phyloP scores from a whole-genome alignment of 2,329 filamentous ascomycete species.

The Pseudogymnoascus sp. region DNA sequence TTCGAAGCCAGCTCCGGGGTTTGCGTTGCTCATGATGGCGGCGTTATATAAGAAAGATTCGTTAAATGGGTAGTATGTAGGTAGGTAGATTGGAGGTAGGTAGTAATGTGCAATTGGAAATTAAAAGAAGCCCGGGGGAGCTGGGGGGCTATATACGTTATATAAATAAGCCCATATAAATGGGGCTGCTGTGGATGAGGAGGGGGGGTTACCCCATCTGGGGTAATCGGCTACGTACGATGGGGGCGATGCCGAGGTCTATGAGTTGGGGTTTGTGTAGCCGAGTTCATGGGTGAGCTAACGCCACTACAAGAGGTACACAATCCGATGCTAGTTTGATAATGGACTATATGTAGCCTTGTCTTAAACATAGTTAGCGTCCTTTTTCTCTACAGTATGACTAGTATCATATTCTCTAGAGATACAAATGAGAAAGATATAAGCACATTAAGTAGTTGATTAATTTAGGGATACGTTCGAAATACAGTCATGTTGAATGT shows the following conservation, averaged over 20 bases:
- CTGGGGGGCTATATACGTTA: neutral
- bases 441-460: neutral
- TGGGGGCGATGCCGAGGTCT: neutral
- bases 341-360: conserved; percentile 59
- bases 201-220: neutral
- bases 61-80: neutral
- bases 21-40: conserved; percentile 3
- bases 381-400: conserved; percentile 55
- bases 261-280: neutral
- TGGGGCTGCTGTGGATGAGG: neutral
- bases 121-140: neutral
- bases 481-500: neutral
- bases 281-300: neutral
- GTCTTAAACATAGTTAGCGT: conserved; percentile 60
- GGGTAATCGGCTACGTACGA: neutral
- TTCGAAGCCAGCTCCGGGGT: conserved; percentile 62
- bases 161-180: neutral
- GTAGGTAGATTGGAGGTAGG: neutral
- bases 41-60: neutral
- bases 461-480: neutral
- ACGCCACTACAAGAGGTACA: conserved; percentile 44
- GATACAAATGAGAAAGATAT: neutral
- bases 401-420: neutral
- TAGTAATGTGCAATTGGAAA: neutral
- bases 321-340: conserved; percentile 61